Percentiles rank a stretch among this genome's conserved stretches.
Evolutionary conservation across 2,329 filamentous ascomycete genomes (phyloP).

Genomic region (Mariannaea sp.): DNA sequence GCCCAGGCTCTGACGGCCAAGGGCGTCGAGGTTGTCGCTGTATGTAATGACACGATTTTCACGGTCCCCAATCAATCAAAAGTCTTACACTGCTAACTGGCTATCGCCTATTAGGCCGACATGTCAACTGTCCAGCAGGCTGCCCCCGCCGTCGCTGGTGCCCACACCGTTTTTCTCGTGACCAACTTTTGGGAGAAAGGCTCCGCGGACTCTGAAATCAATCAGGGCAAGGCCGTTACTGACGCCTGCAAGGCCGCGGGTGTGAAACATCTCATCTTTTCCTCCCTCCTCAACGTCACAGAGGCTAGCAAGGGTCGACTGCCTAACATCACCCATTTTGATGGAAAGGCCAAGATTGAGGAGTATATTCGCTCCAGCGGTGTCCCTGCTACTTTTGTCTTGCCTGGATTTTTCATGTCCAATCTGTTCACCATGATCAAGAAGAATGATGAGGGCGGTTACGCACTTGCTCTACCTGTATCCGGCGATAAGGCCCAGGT

Average conservation of each 20-base stretch:
- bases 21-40: constrained; percentile 51
- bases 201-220: constrained; percentile 44
- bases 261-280: constrained; percentile 53
- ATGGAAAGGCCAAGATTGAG: constrained; percentile 61
- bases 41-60: too few species aligned
- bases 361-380: constrained; percentile 57
- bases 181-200: constrained; percentile 47
- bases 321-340: constrained; percentile 54
- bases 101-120: constrained; percentile 43
- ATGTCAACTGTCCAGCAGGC: constrained; percentile 45
- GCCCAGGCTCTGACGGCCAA: constrained; percentile 45
- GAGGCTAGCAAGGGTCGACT: constrained; percentile 46
- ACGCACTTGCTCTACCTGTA: constrained; percentile 37
- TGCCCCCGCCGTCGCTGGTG: constrained; percentile 46
- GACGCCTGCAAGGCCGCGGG: constrained; percentile 51
- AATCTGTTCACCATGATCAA: constrained; percentile 45
- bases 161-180: constrained; percentile 50
- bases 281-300: constrained; percentile 48
- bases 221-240: constrained; percentile 52
- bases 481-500: constrained; percentile 40
- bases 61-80: too few species aligned
- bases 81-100: too few species aligned
- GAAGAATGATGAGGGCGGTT: constrained; percentile 40
- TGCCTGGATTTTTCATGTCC: constrained; percentile 60
- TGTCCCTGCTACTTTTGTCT: constrained; percentile 56